A percentile compares a stretch with the other conserved stretches of the same genome.
These are phyloP conservation scores for Aureobasidium sp. DNA, from an alignment of 2,329 filamentous ascomycete genomes.

Conservation along the genomic window DNA sequence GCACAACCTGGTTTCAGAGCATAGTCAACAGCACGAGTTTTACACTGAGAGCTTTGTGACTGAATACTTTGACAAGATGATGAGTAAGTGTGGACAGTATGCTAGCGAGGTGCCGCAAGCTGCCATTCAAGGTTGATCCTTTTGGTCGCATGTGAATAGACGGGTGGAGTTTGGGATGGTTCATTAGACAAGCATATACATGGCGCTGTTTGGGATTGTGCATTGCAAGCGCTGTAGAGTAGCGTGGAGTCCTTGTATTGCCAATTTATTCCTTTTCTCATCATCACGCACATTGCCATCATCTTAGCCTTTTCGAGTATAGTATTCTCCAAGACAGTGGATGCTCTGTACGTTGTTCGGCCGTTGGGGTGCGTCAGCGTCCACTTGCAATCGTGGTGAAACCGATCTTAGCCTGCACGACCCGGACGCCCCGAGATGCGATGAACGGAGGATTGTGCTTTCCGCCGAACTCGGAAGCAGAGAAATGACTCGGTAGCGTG, in stretches of 20 bases:
- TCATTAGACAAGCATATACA: background rate
- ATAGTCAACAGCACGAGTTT: slow-evolving; percentile 72
- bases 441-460: background rate
- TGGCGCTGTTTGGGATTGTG: background rate
- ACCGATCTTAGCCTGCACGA: background rate
- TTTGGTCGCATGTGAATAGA: background rate
- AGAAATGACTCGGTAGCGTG: background rate
- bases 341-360: background rate
- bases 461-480: too few species aligned
- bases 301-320: background rate
- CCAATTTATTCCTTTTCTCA: background rate
- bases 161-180: background rate
- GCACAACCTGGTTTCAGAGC: slow-evolving; percentile 76
- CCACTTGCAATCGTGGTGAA: background rate
- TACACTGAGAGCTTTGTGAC: slow-evolving; percentile 78
- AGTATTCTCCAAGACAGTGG: background rate
- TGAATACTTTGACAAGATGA: slow-evolving; percentile 66
- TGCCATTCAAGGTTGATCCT: background rate
- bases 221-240: background rate
- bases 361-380: background rate
- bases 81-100: slow-evolving; percentile 40
- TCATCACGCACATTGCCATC: background rate
- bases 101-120: background rate
- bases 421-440: background rate
- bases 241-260: background rate